These are phyloP conservation scores for Wickerhamiella azyma DNA, from an alignment of 805 yeast genomes.

Conservation along the genomic window DNA sequence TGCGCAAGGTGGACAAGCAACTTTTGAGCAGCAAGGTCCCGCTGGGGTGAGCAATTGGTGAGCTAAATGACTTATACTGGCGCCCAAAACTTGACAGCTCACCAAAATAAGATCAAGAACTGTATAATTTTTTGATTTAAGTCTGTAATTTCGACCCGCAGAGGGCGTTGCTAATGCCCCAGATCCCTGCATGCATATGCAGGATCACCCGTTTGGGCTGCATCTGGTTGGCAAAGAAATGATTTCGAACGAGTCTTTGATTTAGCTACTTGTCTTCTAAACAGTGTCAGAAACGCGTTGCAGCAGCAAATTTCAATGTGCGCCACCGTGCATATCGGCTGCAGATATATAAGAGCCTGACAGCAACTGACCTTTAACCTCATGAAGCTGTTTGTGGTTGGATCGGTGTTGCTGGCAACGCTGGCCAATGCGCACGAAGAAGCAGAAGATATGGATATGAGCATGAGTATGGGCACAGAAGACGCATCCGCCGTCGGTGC, in stretches of 20 bases:
- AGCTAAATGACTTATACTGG: too few species aligned
- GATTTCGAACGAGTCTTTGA: not conserved
- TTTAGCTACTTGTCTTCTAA: not conserved
- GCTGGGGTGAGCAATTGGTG: too few species aligned
- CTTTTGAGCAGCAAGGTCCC: too few species aligned
- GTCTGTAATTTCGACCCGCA: not conserved
- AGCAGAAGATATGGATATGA: not conserved
- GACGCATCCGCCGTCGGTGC: not conserved
- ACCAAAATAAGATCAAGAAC: too few species aligned
- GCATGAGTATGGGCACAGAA: not conserved
- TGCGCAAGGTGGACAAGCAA: too few species aligned
- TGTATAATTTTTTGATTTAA: too few species aligned
- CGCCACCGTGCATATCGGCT: not conserved
- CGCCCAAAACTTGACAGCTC: too few species aligned
- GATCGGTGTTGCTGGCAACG: not conserved
- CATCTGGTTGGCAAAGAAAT: not conserved
- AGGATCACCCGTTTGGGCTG: not conserved
- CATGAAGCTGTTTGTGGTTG: not conserved
- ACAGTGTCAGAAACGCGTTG: not conserved
- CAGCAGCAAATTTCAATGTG: not conserved
- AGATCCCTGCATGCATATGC: not conserved
- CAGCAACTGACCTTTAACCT: not conserved
- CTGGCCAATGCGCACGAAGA: conserved; percentile 4
- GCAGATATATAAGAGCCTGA: not conserved
- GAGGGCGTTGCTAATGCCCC: not conserved